These are phyloP conservation scores for Linderina pennispora DNA, from an alignment of 192 early-diverging fungal genomes.

Conservation along the genomic window DNA sequence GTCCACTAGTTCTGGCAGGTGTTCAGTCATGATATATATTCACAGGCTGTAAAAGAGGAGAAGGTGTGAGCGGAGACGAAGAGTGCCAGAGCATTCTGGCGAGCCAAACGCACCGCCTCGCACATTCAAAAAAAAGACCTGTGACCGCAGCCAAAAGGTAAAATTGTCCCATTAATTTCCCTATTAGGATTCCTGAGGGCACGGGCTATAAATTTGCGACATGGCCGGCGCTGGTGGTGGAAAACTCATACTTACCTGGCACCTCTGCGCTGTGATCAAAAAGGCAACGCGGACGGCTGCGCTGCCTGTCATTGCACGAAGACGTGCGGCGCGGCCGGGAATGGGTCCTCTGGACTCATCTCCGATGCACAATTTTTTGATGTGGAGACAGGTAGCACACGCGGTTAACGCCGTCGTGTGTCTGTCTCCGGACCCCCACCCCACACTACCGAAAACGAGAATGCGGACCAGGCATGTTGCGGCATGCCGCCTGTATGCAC, in stretches of 20 bases:
- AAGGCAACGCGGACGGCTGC: constrained; percentile 1
- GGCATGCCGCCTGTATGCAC: too few relatives aligned
- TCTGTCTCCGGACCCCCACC: constrained; percentile 4
- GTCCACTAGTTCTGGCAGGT: constrained; percentile 10
- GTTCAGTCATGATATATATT: too few relatives aligned
- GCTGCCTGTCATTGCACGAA: constrained; percentile 7
- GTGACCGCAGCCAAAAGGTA: too few relatives aligned
- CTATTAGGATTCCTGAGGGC: too few relatives aligned
- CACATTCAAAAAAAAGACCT: too few relatives aligned
- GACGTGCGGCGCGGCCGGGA: constrained; percentile 4
- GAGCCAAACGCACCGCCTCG: too few relatives aligned
- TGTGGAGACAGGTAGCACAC: constrained; percentile 6
- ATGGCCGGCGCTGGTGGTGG: background rate
- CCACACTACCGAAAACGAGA: constrained; percentile 3
- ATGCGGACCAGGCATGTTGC: background rate
- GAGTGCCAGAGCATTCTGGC: too few relatives aligned
- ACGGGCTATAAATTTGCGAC: background rate
- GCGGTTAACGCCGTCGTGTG: too few relatives aligned
- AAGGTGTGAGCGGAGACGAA: too few relatives aligned
- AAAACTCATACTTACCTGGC: constrained; percentile 8
- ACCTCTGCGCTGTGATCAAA: constrained; percentile 1
- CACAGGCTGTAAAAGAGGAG: too few relatives aligned
- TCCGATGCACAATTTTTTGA: constrained; percentile 6
- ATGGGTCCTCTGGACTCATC: constrained; percentile 4
- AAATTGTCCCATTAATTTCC: too few relatives aligned